phyloP scores from a whole-genome alignment of 2,329 filamentous ascomycete species.

The Coniosporium tulheliwenetii region DNA sequence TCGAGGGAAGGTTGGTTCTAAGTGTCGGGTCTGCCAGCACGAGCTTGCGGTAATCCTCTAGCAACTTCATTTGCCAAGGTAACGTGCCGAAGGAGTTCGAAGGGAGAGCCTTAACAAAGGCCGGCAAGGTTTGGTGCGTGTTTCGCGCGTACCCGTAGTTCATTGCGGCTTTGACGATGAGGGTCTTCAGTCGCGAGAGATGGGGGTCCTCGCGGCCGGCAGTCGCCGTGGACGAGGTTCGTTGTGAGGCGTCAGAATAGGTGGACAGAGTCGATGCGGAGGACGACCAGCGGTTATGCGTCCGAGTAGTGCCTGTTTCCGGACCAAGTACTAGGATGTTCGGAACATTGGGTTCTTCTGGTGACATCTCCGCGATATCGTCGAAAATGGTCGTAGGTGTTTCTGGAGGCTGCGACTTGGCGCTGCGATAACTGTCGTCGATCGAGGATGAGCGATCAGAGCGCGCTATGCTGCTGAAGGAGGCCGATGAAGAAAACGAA shows the following conservation, averaged over 20 bases:
- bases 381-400: conserved; percentile 94
- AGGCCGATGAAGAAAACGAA: conserved; percentile 40
- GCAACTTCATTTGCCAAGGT: conserved; percentile 52
- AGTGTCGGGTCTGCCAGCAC: conserved; percentile 60
- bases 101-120: conserved; percentile 62
- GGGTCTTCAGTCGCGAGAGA: conserved; percentile 58
- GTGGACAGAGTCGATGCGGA: conserved; percentile 57
- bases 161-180: conserved; percentile 74
- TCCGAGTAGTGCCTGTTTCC: conserved; percentile 28
- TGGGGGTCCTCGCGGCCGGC: conserved; percentile 59
- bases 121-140: conserved; percentile 42
- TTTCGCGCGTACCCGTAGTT: conserved; percentile 65
- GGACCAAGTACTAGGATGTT: conserved; percentile 82
- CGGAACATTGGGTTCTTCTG: conserved; percentile 61
- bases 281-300: conserved; percentile 63
- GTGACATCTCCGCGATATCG: conserved; percentile 56
- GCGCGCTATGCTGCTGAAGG: conserved; percentile 32
- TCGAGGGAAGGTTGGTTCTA: conserved; percentile 38
- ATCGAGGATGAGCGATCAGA: conserved; percentile 13
- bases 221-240: conserved; percentile 58
- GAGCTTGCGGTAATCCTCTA: conserved; percentile 68
- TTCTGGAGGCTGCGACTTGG: conserved; percentile 48
- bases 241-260: conserved; percentile 53
- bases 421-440: conserved; percentile 26
- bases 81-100: conserved; percentile 63